A percentile compares a stretch with the other conserved stretches of the same genome.
These are phyloP conservation scores for Pistacia vera DNA, from an alignment of 345 rosid species.

Conservation along the genomic window DNA sequence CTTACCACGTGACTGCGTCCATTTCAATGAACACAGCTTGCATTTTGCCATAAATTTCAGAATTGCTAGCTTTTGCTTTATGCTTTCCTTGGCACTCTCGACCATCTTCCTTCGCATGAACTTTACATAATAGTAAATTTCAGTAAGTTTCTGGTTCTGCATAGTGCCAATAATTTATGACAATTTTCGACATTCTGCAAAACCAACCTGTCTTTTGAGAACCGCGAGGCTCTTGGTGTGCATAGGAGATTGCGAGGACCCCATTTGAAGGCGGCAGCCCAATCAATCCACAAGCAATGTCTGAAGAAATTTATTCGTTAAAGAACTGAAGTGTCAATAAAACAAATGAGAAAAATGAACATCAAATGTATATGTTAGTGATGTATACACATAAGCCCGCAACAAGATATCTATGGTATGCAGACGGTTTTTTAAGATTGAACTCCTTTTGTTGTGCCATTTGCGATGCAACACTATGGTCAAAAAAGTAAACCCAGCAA, in stretches of 20 bases:
- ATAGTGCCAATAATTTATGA: not conserved
- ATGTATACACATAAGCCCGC: constrained; percentile 62
- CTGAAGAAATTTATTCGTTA: constrained; percentile 33
- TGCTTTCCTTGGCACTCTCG: constrained; percentile 74
- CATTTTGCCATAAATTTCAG: constrained; percentile 72
- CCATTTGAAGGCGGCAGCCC: constrained; percentile 90
- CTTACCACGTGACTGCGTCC: constrained; percentile 62
- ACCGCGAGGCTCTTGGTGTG: constrained; percentile 88
- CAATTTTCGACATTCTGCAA: not conserved
- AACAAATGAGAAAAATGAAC: not conserved
- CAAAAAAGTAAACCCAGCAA: constrained; percentile 82
- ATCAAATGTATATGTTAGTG: constrained; percentile 2
- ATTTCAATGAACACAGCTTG: constrained; percentile 66
- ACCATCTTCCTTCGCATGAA: constrained; percentile 70
- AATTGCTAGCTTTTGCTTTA: constrained; percentile 52
- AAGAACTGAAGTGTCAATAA: not conserved
- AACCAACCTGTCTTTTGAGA: constrained; percentile 64
- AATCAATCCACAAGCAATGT: constrained; percentile 75
- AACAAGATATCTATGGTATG: constrained; percentile 78
- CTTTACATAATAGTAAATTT: constrained; percentile 31
- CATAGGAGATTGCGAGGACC: constrained; percentile 96
- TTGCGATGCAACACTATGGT: constrained; percentile 84
- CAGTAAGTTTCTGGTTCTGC: constrained; percentile 9
- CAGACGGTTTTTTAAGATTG: constrained; percentile 79
- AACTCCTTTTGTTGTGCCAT: constrained; percentile 87